Evolutionary conservation across 2,329 filamentous ascomycete genomes (phyloP).

Genomic region (Cladosporium phlei): DNA sequence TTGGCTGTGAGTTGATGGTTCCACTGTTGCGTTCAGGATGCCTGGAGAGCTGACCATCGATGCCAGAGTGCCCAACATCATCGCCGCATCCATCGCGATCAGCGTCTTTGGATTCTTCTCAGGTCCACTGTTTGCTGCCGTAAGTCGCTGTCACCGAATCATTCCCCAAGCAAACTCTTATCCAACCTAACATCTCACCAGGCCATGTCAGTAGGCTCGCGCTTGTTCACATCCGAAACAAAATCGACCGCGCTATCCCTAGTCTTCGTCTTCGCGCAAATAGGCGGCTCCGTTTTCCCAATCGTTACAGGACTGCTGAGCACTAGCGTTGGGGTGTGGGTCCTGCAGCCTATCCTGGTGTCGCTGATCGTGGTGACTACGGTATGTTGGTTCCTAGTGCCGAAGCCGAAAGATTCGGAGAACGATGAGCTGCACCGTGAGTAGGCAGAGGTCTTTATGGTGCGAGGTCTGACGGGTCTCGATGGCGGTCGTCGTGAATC

Average conservation of each 20-base stretch:
- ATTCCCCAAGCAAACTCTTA: background rate
- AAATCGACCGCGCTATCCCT: conserved; percentile 42
- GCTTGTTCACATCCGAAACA: conserved; percentile 46
- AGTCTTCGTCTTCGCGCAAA: conserved; percentile 22
- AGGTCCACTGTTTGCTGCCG: conserved; percentile 55
- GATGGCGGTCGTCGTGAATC: no score
- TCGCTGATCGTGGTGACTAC: conserved; percentile 41
- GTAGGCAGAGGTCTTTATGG: background rate
- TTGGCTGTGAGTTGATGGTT: conserved; percentile 37
- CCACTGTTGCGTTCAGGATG: background rate
- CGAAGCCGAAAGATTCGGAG: conserved; percentile 16
- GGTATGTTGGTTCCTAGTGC: conserved; percentile 17
- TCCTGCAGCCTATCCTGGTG: conserved; percentile 51
- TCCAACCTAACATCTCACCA: conserved; percentile 22
- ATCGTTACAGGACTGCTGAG: conserved; percentile 21
- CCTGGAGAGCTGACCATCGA: background rate
- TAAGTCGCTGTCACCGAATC: conserved; percentile 21
- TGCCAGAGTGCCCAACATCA: conserved; percentile 37
- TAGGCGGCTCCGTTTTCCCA: conserved; percentile 20
- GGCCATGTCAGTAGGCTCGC: conserved; percentile 52
- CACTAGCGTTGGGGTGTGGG: conserved; percentile 40
- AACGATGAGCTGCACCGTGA: conserved; percentile 9
- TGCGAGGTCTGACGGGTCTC: no score
- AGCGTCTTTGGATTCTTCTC: conserved; percentile 55
- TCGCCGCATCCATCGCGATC: conserved; percentile 51